phyloP scores from a whole-genome alignment of 768 basidiomycete species.

The Tephrocybe sp. region DNA sequence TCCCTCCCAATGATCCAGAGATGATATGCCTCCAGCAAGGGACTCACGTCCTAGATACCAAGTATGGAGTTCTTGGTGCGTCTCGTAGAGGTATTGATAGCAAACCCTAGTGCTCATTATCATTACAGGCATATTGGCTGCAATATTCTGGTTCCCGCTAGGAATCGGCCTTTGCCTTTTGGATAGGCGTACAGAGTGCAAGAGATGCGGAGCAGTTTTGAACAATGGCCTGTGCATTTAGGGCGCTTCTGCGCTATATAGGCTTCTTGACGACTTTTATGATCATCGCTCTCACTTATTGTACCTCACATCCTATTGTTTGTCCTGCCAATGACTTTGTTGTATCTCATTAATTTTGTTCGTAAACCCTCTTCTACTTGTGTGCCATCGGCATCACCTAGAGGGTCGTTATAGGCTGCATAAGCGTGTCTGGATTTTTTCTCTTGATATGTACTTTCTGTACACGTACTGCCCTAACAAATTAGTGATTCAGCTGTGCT shows the following conservation, averaged over 20 bases:
- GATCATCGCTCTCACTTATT: background rate
- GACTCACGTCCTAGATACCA: slow-evolving; percentile 58
- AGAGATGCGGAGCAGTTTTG: slow-evolving; percentile 43
- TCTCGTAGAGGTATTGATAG: slow-evolving; percentile 5
- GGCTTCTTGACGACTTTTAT: background rate
- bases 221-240: slow-evolving; percentile 43
- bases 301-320: no score
- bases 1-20: slow-evolving; percentile 78
- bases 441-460: no score
- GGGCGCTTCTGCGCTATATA: slow-evolving; percentile 10
- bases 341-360: no score
- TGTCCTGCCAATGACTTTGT: no score
- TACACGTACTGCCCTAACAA: no score
- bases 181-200: slow-evolving; percentile 68
- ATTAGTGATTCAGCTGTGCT: no score
- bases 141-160: slow-evolving; percentile 83
- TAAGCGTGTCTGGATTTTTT: no score
- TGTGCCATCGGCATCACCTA: no score
- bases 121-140: slow-evolving; percentile 67
- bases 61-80: slow-evolving; percentile 70
- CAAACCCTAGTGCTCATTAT: slow-evolving; percentile 4
- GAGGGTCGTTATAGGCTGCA: no score
- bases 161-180: slow-evolving; percentile 77
- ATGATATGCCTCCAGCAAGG: slow-evolving; percentile 85
- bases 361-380: no score